These are phyloP conservation scores for Ustilago nuda DNA, from an alignment of 1,284 basidiomycete genomes.

Conservation along the genomic window DNA sequence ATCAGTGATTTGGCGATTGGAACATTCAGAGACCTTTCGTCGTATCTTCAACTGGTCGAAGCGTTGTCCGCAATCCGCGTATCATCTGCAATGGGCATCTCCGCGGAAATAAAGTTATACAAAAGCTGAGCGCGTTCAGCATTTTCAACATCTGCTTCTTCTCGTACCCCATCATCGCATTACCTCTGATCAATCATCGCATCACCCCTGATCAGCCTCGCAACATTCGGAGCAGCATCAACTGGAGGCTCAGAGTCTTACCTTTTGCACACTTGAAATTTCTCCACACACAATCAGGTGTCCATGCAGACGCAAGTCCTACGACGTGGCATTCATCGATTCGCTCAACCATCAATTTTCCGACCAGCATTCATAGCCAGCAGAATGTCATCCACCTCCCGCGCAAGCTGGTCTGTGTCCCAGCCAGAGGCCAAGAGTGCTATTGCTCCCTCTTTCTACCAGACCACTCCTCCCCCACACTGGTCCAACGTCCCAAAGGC, in stretches of 20 bases:
- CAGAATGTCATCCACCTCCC: slow-evolving; percentile 38
- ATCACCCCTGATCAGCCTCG: background rate
- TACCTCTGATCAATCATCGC: background rate
- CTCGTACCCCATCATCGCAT: slow-evolving; percentile 1
- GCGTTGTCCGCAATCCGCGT: background rate
- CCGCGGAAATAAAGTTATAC: slow-evolving; percentile 24
- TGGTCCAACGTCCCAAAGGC: slow-evolving; percentile 36
- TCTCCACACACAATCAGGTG: background rate
- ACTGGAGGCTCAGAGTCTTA: no score
- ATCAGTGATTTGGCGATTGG: no score
- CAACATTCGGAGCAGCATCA: background rate
- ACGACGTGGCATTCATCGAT: slow-evolving; percentile 2
- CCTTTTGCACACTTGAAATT: background rate
- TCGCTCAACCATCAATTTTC: slow-evolving; percentile 3
- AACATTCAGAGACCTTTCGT: no score
- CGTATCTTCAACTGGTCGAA: no score
- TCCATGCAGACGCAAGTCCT: slow-evolving; percentile 23
- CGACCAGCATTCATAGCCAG: slow-evolving; percentile 14
- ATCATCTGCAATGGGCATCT: slow-evolving; percentile 2
- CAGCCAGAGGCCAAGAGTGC: slow-evolving; percentile 14
- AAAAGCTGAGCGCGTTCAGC: background rate
- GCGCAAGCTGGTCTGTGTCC: slow-evolving; percentile 30
- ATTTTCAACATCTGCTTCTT: background rate
- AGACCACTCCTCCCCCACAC: slow-evolving; percentile 50
- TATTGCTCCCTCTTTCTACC: slow-evolving; percentile 47